Conservation (phyloP, 345 rosid genomes). For the Populus ilicifolia region DNA sequence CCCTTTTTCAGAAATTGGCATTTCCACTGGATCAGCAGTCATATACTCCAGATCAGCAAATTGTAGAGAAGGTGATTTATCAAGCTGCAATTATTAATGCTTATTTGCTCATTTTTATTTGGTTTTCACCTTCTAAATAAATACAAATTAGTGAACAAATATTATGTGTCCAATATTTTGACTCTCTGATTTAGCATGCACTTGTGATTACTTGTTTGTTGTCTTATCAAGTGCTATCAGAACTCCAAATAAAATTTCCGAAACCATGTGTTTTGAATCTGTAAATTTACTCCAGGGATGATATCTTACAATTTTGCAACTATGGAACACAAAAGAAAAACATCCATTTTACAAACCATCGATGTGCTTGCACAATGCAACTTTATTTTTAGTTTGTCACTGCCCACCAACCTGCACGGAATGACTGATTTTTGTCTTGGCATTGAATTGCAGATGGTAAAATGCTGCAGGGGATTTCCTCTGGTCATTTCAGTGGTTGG, state of each 20-base stretch:
- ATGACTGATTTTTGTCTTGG: background rate
- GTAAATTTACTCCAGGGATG: background rate
- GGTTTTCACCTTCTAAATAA: background rate
- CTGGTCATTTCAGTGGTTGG: conserved; percentile 24
- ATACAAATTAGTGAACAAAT: no score
- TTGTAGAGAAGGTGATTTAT: conserved; percentile 15
- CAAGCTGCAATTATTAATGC: background rate
- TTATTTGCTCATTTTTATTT: background rate
- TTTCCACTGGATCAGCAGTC: conserved; percentile 4
- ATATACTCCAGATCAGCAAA: background rate
- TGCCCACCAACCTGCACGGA: background rate
- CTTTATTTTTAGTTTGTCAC: background rate
- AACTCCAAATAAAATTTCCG: no score
- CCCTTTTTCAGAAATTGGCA: conserved; percentile 17
- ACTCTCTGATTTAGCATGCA: no score
- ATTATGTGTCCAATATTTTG: no score
- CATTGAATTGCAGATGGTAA: conserved; percentile 21
- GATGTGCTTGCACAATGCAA: background rate
- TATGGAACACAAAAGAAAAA: background rate
- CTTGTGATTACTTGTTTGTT: no score
- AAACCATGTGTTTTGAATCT: background rate
- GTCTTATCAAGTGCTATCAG: no score
- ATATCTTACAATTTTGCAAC: background rate
- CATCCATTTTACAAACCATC: background rate
- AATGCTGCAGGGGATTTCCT: conserved; percentile 25